Evolutionary conservation across 2,329 filamentous ascomycete genomes (phyloP), one percentile per base, ranked within the genome.

Genomic region (Penicillium olsonii): DNA sequence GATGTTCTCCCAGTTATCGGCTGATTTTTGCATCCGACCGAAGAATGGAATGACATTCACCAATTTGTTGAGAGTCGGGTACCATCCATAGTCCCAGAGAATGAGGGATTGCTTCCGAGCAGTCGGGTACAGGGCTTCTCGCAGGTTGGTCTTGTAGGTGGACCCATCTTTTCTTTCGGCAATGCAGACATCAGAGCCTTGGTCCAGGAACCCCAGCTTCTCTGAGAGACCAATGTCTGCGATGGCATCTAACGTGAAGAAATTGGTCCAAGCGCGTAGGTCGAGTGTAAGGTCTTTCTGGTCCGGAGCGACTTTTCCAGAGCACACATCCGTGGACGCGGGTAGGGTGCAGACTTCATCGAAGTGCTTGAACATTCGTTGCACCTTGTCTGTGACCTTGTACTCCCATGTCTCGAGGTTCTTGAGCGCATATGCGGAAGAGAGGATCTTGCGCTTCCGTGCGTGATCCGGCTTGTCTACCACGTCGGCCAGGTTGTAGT

Each of bases 241-340:
- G 42, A 83, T 82, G 2, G 78, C 79, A 48, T 83, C 80, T 12
- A 82, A 68, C 0, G 78, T 79, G 61, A 83, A 82, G 67, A 79
- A 80, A 62, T 81, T 83, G 19, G 73, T 71, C 75, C 75, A 83
- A 5, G 68, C 67, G 4, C 78, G 74, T 46, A 76, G 78, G 56
- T 83, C 77, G 15, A 83, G 67, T 0, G 68, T 77, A 8, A 64
- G 48, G 5, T 65, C 62, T 7, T 50, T 39, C 8, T 53, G 53
- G 37, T 60, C 58, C 0, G 60, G 59, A 0, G 54, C 54, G 5
- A 52, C 43, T 15, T 47, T 57, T 35, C 56, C 59, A 43, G 48
- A 46, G 6, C 73, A 62, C 1, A 75, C 71, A 0, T 56, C 50
- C 3, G 73, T 76, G 48, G 56, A 57, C 5, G 62, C 55, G 20